Conservation (phyloP, 768 basidiomycete genomes). For the Tylopilus sp. region DNA sequence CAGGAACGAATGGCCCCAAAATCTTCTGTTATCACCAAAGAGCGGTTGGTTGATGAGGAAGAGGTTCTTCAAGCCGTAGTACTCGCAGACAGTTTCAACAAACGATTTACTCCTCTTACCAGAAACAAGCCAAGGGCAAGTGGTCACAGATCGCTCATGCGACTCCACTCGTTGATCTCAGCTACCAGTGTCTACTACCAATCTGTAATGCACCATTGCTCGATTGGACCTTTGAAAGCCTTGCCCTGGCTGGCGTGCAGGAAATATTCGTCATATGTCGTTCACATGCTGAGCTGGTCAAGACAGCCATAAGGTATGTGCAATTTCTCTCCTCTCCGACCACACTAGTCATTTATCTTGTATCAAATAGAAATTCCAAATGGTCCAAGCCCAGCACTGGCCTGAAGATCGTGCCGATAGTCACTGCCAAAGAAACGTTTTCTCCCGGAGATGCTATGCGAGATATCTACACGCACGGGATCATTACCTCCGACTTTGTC, state of each 20-base stretch:
- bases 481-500: slow-evolving; percentile 89
- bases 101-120: slow-evolving; percentile 88
- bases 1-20: slow-evolving; percentile 61
- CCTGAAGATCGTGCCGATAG: slow-evolving; percentile 79
- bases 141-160: slow-evolving; percentile 11
- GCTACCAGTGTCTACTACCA: slow-evolving; percentile 78
- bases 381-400: slow-evolving; percentile 80
- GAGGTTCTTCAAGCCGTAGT: slow-evolving; percentile 93
- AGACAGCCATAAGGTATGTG: slow-evolving; percentile 76
- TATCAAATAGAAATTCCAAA: slow-evolving; percentile 61
- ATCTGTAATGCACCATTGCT: slow-evolving; percentile 91
- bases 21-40: slow-evolving; percentile 48
- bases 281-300: slow-evolving; percentile 84
- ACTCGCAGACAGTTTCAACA: slow-evolving; percentile 95
- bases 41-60: slow-evolving; percentile 70
- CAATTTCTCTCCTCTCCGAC: slow-evolving; percentile 10
- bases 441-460: slow-evolving; percentile 91
- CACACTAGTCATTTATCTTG: slow-evolving; percentile 10
- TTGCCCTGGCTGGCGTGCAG: slow-evolving; percentile 92
- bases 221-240: slow-evolving; percentile 95
- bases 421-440: slow-evolving; percentile 83
- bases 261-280: slow-evolving; percentile 95
- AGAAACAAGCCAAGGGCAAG: slow-evolving; percentile 81
- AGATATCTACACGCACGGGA: slow-evolving; percentile 87
- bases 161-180: slow-evolving; percentile 16